Base-by-base conservation (phyloP, 148 eudicot genomes). In the Camellia japonica region DNA sequence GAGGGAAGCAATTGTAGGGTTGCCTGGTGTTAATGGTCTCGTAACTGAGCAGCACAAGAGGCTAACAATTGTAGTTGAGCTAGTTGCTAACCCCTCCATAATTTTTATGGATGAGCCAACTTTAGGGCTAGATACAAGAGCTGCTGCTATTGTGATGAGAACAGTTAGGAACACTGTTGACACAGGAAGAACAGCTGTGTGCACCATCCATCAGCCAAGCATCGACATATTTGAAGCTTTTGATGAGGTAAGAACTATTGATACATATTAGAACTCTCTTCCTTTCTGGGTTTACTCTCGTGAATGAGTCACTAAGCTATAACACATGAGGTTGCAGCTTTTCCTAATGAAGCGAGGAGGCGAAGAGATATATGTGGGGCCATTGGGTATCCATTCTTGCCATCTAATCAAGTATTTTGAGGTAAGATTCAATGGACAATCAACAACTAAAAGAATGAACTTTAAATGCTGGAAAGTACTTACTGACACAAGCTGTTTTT, bases 91-190 rank as follows among this genome's bases (percentile, higher is more conserved):
- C 81, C 97, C 97, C 14, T 93, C 97, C 2, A 90, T 93, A 58
- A 91, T 93, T 58, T 93, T 93, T 82, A 93, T 93, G 97, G 97
- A 93, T 8, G 97, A 93, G 83, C 97, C 97, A 77, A 93, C 97
- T 64, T 93, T 92, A 23, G 97, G 97, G 79, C 87, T 93, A 1
- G 97, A 91, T 87, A 95, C 97, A 18, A 83, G 97, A 78, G 93
- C 95, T 51, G 97, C 97, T 44, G 92, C 91, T 44, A 93, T 93
- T 30, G 97, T 93, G 49, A 93, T 93, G 93, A 90, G 97, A 83
- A 86, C 97, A 0, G 95, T 93, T 18, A 86, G 97, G 81, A 93
- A 91, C 83, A 93, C 94, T 0, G 94, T 91, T 11, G 92, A 93
- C 75, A 93, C 97, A 3, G 95, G 97, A 80, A 85, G 97, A 83